Evolutionary conservation across 768 basidiomycete species (phyloP), one percentile per base, ranked within the genome.

Genomic region (Agrocybe chaxingu): DNA sequence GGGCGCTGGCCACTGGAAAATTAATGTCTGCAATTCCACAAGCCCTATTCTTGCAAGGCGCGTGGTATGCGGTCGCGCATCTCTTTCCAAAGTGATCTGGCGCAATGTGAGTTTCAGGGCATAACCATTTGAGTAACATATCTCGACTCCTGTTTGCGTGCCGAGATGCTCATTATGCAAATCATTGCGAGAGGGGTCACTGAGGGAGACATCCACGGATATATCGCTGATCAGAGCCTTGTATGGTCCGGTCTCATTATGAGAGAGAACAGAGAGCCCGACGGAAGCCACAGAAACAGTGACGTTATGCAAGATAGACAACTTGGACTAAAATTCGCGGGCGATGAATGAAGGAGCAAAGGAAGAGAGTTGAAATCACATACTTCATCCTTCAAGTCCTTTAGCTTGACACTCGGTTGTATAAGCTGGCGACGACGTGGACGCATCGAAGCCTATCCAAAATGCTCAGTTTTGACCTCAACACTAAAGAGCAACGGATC

Each of bases 1-100:
- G n/a, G 77, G 78, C 37, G 75, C 63, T 7, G 84, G 82, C 85
- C 85, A 89, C 62, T 83, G 81, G 2, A 76, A 76, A 16, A 74
- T 64, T 18, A 86, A 64, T 1, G 69, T 61, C 42, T 75, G 65
- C 19, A 79, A 53, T 32, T 69, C 56, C 11, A 76, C 47, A 4
- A 67, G 62, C 18, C 74, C 74, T 11, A 84, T 52, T 11, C 68
- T 71, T 33, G 77, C 56, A 10, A 85, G 57, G n/a, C 71, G 72
- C 52, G 73, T 61, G 43, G 63, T 60, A 54, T 68, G 64, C 24
- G 63, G 59, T 12, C 56, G 53, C 12, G 65, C 69, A 37, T 62
- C 70, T 42, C 83, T 68, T 47, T 81, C 77, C 19, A 87, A 40
- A 2, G 67, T 69, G 32, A 78, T 58, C 12, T 70, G 63, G n/a